Evolutionary conservation across 257 asterid species (phyloP), one percentile per base, ranked within the genome.

Genomic region (Salvia splendens): DNA sequence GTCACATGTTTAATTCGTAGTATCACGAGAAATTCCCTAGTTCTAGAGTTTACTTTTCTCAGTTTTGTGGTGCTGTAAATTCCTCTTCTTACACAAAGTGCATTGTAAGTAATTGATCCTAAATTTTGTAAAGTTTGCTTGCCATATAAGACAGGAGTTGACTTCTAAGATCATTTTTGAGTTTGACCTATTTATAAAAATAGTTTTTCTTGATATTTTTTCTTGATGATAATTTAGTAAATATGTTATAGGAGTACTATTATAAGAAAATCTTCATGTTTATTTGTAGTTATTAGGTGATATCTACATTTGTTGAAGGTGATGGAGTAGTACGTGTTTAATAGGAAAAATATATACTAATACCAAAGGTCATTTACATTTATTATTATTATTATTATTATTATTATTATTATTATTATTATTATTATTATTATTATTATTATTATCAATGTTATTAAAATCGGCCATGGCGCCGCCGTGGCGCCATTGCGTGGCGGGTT

Each of bases 1-100:
- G 47, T 75, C 78, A 79, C 80, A 72, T 75, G 83, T 75, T 56
- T 50, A 48, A 12, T 65, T 46, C 56, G 64, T 17, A 51, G 8
- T 33, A 4, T 67, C 83, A 74, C 71, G 67, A 46, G 71, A 63
- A 46, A 55, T 67, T 45, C 51, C 47, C 47, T 28, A 12, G 0
- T 53, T 12, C 48, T 32, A 17, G n/a, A 20, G 10, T 47, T 28
- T 50, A 30, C 43, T 67, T 33, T 9, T 2, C 48, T 8, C 33
- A 33, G 1, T 35, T 49, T 6, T 43, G 8, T 46, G 28, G 14
- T 43, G 45, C 42, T 67, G 46, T 48, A 9, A 28, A n/a, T 32
- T 43, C 45, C 30, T 16, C n/a, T n/a, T 1, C 48, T 14, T 36
- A 30, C 35, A 35, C 1, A 24, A n/a, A 35, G 64, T 36, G 24